Base-by-base conservation (phyloP, 1,284 basidiomycete genomes). In the Trichosporon faecale region DNA sequence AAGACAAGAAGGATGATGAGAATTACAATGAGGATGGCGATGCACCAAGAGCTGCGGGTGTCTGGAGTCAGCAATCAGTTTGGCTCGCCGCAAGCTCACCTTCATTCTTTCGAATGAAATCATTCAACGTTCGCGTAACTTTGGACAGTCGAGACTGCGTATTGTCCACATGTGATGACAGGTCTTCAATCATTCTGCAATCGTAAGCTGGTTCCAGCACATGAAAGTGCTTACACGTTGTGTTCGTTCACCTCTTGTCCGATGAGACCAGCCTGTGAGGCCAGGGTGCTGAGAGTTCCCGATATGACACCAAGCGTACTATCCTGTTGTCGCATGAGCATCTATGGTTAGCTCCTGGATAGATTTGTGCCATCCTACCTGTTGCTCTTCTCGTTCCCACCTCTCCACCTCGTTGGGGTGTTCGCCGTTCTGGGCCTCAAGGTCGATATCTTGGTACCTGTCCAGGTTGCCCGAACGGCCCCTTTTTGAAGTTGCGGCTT, bases 221-320 rank as follows among this genome's bases (percentile, higher is more conserved):
- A 25, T n/a, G n/a, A n/a, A 0, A 14, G 83, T 89, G 70, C 74
- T 37, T 9, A 95, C 94, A 93, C 92, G 75, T 90, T 91, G 75
- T 96, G 94, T 80, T 95, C 93, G 4, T 81, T 85, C 61, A 96
- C 92, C 80, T 97, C 94, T 66, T 88, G 89, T 0, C 94, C 94
- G 88, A 97, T 96, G 55, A 96, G 84, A 5, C 91, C 91, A 0
- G 94, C 94, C 83, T 97, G 95, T 73, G 92, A 89, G 0, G 91
- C 89, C 14, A 97, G 85, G 1, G 90, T 93, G 68, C 80, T 88
- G 55, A 97, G 81, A 0, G 94, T 94, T 0, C 93, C 93, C 0
- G 91, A 88, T 76, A 97, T 95, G 0, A 90, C 88, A 60, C 91
- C 89, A 71, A 97, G 89, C 0, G 93, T 91, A 64, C 89, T 87